A percentile compares a stretch with the other conserved stretches of the same genome.
Conservation (phyloP, 2,329 filamentous ascomycete species). For the Sporothrix curviconia region DNA sequence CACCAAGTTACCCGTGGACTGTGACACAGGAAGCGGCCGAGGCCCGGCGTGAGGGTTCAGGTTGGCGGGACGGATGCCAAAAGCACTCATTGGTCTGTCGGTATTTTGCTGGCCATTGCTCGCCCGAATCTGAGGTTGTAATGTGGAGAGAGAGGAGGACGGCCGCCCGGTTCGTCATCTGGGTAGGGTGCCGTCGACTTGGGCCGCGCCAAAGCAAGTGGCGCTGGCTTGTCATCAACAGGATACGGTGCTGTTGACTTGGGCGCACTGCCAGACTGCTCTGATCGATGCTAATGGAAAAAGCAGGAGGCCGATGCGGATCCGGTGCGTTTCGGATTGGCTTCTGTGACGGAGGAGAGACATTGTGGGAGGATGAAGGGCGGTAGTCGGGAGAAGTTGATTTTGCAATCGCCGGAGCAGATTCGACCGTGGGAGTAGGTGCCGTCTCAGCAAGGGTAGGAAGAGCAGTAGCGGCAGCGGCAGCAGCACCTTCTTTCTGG, state of each 20-base stretch:
- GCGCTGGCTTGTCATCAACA: slow-evolving; percentile 55
- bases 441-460: slow-evolving; percentile 43
- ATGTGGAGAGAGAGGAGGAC: slow-evolving; percentile 32
- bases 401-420: slow-evolving; percentile 13
- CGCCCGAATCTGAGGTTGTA: slow-evolving; percentile 42
- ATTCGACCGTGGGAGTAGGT: slow-evolving; percentile 26
- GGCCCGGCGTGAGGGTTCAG: background rate
- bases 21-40: slow-evolving; percentile 34
- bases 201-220: slow-evolving; percentile 38
- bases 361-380: slow-evolving; percentile 32
- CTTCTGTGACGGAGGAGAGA: slow-evolving; percentile 29
- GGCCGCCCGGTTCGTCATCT: slow-evolving; percentile 40
- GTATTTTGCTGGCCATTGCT: slow-evolving; percentile 38
- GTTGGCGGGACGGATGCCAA: slow-evolving; percentile 46
- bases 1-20: slow-evolving; percentile 40
- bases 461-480: slow-evolving; percentile 32
- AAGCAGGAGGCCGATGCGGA: slow-evolving; percentile 44
- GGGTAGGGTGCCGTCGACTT: slow-evolving; percentile 47
- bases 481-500: slow-evolving; percentile 30
- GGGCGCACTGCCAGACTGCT: slow-evolving; percentile 34
- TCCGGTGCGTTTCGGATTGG: slow-evolving; percentile 38
- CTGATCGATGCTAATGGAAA: slow-evolving; percentile 43
- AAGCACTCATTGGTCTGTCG: slow-evolving; percentile 45
- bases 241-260: slow-evolving; percentile 62
- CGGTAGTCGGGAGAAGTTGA: slow-evolving; percentile 33